A percentile compares a stretch with the other conserved stretches of the same genome.
Conservation (phyloP, 1,139 yeast species). For the Protomyces gravidus region DNA sequence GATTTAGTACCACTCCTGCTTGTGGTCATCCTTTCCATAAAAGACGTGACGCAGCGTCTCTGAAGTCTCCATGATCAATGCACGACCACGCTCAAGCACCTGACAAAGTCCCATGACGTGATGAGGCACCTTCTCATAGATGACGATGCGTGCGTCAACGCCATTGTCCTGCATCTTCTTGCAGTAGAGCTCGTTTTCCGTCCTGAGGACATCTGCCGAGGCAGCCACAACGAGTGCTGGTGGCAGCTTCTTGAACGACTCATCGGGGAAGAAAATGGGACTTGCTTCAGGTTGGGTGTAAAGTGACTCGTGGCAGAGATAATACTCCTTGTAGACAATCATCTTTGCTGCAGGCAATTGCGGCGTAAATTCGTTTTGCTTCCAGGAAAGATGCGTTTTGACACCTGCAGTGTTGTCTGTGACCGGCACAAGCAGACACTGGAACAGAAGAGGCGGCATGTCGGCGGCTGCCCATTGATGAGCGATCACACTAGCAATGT, state of each 20-base stretch:
- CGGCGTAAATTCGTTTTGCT: constrained; percentile 46
- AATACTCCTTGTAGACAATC: constrained; percentile 50
- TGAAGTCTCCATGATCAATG: constrained; percentile 37
- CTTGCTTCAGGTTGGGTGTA: constrained; percentile 47
- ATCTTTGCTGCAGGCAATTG: constrained; percentile 51
- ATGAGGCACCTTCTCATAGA: constrained; percentile 50
- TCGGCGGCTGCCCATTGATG: constrained; percentile 43
- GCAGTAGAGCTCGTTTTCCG: constrained; percentile 48
- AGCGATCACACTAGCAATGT: constrained; percentile 46
- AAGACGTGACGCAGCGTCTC: constrained; percentile 10
- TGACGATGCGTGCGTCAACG: constrained; percentile 41
- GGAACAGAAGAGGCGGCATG: constrained; percentile 46
- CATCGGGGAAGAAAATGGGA: constrained; percentile 47
- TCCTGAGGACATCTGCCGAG: constrained; percentile 49
- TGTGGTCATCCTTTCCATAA: constrained; percentile 15
- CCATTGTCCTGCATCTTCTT: constrained; percentile 46
- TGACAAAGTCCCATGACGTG: constrained; percentile 52
- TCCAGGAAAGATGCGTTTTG: constrained; percentile 39
- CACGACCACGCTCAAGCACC: constrained; percentile 45
- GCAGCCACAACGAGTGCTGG: constrained; percentile 48
- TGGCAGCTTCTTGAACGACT: constrained; percentile 45
- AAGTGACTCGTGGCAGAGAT: constrained; percentile 45
- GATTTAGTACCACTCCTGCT: neutral
- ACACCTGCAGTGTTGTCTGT: constrained; percentile 46
- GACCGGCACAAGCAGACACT: constrained; percentile 50